Conservation (phyloP, 2,329 filamentous ascomycete genomes). For the Aspergillus sp. region DNA sequence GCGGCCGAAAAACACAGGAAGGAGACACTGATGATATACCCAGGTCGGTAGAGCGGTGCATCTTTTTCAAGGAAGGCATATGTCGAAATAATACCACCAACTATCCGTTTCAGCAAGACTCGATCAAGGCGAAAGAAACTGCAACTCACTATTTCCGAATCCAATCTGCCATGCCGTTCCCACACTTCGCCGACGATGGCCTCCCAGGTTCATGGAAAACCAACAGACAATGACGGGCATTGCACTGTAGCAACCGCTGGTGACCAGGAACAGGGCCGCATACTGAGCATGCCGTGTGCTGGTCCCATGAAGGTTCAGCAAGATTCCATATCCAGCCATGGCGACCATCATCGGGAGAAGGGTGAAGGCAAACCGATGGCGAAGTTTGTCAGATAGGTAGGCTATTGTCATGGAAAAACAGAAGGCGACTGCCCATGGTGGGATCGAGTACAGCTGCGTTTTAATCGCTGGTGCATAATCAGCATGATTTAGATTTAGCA, state of each 20-base stretch:
- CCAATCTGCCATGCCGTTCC: conserved; percentile 73
- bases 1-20: conserved; percentile 67
- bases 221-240: conserved; percentile 84
- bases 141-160: conserved; percentile 60
- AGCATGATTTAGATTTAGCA: not conserved
- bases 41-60: conserved; percentile 62
- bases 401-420: conserved; percentile 73
- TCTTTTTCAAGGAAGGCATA: conserved; percentile 65
- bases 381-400: conserved; percentile 62
- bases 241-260: conserved; percentile 75
- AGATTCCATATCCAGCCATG: conserved; percentile 70
- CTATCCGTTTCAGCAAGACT: conserved; percentile 19
- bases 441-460: conserved; percentile 49
- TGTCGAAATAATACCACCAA: conserved; percentile 73
- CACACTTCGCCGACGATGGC: conserved; percentile 65
- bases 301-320: conserved; percentile 63
- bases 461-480: conserved; percentile 35
- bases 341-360: conserved; percentile 63
- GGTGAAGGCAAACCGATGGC: conserved; percentile 71
- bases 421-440: conserved; percentile 68
- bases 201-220: conserved; percentile 76
- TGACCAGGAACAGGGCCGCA: conserved; percentile 74
- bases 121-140: not conserved
- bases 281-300: conserved; percentile 63
- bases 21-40: conserved; percentile 71